Conservation (phyloP, 495 filamentous ascomycete species). For the Sordaria brevicollis region DNA sequence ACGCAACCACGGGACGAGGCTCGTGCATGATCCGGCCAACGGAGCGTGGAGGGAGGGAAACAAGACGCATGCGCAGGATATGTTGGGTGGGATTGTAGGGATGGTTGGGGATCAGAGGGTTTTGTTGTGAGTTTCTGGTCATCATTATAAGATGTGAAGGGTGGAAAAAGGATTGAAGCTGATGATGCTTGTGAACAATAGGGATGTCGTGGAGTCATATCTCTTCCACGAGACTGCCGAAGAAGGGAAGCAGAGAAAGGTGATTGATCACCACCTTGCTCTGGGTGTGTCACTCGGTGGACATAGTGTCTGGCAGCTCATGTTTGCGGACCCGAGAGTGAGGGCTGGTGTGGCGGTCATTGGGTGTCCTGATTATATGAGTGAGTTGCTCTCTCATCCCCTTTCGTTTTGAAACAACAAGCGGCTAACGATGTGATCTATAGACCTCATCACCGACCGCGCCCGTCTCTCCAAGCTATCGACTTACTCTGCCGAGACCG, state of each 20-base stretch:
- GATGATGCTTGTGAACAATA: constrained; percentile 26
- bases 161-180: neutral
- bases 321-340: constrained; percentile 70
- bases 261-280: constrained; percentile 60
- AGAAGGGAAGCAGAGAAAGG: constrained; percentile 14
- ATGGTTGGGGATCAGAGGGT: constrained; percentile 62
- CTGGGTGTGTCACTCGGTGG: constrained; percentile 80
- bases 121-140: constrained; percentile 14
- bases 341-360: constrained; percentile 68
- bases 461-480: constrained; percentile 61
- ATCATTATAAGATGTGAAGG: neutral
- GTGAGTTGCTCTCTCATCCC: constrained; percentile 23
- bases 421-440: neutral
- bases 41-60: constrained; percentile 74
- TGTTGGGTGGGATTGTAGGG: constrained; percentile 57
- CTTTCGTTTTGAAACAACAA: neutral
- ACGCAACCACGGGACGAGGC: constrained; percentile 74
- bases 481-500: constrained; percentile 39
- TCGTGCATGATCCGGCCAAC: constrained; percentile 50
- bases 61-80: constrained; percentile 72
- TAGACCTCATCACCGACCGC: constrained; percentile 62
- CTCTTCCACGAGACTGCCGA: constrained; percentile 47
- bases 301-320: constrained; percentile 74
- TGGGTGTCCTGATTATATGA: constrained; percentile 79
- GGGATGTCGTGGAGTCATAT: constrained; percentile 67